Base-by-base conservation (phyloP, 1,139 yeast genomes). In the Blastobotrys buckinghamii region DNA sequence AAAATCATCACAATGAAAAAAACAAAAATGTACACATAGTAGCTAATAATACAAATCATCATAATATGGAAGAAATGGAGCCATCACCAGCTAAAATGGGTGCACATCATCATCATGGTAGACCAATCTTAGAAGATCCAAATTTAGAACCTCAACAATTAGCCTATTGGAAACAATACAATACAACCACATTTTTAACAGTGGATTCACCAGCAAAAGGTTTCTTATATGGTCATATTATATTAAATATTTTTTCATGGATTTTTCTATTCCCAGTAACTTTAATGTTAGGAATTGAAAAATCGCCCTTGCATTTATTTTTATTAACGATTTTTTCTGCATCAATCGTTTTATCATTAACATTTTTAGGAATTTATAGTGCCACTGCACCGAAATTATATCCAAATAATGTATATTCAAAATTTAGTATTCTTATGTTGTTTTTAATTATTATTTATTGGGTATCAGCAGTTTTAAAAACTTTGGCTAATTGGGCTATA, bases 161-260 rank as follows among this genome's bases (percentile, higher is more conserved):
- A 49, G 65, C 75, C 24, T 89, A 75, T 65, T 90, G 97, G 97
- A 82, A 81, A 49, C 65, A 67, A 35, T 90, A 88, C 67, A 80
- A 85, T 60, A 79, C 95, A n/a, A 83, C 94, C 6, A 84, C 88
- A 13, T 89, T 77, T 64, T 78, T 87, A 66, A 79, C 77, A 12
- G 68, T 79, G n/a, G 77, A 75, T 1, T 62, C 75, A 0, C 65
- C 72, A 4, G 76, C 76, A 55, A 75, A 77, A 52, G 54, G 72
- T n/a, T 75, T 82, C 1, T 69, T 90, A 42, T 71, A 73, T 58
- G 60, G 74, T 43, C 97, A 90, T 60, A 69, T 82, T 9, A 59
- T 63, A 1, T 62, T 79, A 17, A 68, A 81, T 22, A 47, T 72
- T 2, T 10, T 72, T 0, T 67, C 84, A 0, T 74, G 81, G 56